Percentiles rank a stretch among this genome's conserved stretches.
These are phyloP conservation scores for Venturia carpophila DNA, from an alignment of 2,329 filamentous ascomycete species.

Conservation along the genomic window DNA sequence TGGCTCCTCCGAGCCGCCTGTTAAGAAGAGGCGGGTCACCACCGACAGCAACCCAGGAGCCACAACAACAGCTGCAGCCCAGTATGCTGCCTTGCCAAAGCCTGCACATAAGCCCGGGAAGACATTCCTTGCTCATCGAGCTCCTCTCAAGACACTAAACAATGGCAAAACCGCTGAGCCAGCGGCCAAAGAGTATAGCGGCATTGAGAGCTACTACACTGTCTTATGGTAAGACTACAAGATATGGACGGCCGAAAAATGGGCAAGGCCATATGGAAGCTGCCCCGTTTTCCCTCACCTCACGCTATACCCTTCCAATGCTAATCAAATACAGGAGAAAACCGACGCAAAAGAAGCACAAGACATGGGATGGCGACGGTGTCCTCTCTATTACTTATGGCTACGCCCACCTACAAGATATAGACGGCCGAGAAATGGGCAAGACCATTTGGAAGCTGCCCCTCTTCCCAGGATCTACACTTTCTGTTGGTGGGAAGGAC, in stretches of 20 bases:
- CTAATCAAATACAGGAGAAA: constrained; percentile 47
- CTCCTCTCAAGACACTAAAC: background rate
- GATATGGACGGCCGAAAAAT: too few species aligned
- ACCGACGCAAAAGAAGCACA: constrained; percentile 63
- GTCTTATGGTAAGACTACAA: constrained; percentile 20
- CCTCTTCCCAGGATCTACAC: constrained; percentile 50
- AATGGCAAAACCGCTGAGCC: background rate
- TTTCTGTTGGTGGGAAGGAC: constrained; percentile 60
- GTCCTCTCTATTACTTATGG: constrained; percentile 51
- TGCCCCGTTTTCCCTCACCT: too few species aligned
- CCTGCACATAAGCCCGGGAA: constrained; percentile 6
- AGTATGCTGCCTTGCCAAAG: constrained; percentile 12
- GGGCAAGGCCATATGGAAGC: too few species aligned
- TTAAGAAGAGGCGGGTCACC: constrained; percentile 14
- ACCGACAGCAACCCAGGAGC: constrained; percentile 14
- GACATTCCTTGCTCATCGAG: constrained; percentile 15
- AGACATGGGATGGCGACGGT: constrained; percentile 70
- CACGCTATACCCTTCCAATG: background rate
- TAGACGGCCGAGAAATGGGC: constrained; percentile 55
- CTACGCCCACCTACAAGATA: constrained; percentile 53
- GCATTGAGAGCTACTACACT: constrained; percentile 18
- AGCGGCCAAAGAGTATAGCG: background rate
- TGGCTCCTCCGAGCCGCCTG: constrained; percentile 9
- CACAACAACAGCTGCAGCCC: constrained; percentile 10
- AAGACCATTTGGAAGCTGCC: constrained; percentile 47